Base-by-base conservation (phyloP, 768 basidiomycete species). In the Macrolepiota albuminosa region DNA sequence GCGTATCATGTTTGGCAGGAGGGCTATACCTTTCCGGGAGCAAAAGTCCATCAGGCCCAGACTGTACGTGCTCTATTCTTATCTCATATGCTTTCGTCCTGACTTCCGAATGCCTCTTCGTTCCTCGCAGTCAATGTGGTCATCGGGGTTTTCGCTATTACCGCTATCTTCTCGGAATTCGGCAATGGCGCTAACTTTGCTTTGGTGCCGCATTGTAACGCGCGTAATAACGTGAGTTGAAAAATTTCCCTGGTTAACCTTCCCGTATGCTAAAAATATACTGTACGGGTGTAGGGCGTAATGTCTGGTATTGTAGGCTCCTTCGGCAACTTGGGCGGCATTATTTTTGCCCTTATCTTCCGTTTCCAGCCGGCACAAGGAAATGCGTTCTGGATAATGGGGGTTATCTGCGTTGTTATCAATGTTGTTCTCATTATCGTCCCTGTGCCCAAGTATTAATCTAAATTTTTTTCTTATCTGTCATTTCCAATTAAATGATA, bases 121-220 rank as follows among this genome's bases (percentile, higher is more conserved):
- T 33, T 40, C 34, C 31, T 47, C 42, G 5, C 29, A 71, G 70
- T 81, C 16, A 68, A 64, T 2, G 75, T 54, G 70, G 72, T 70
- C 18, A 80, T 52, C 79, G 73, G 72, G 0, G 63, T 81, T 10
- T 76, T 81, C 63, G 71, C 70, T 16, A 46, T 81, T 9, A 63
- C 76, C n/a, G 70, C 76, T 10, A 66, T 78, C 42, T 70, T 78
- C 56, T 75, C 74, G 42, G 78, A 81, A 64, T 68, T 76, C 13
- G 81, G 72, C 0, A 83, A 83, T 61, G 82, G 82, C 6, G 75
- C 77, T 2, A 82, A 78, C 64, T 82, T 82, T 61, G 70, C 79
- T n/a, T 73, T 80, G 46, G 78, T 81, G 0, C 81, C 81, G 0
- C 81, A 81, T 62, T 79, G 79, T 67, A 80, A 79, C 61, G 65